Evolutionary conservation across 2,329 filamentous ascomycete genomes (phyloP).

Genomic region (Sarocladium brachiariae): DNA sequence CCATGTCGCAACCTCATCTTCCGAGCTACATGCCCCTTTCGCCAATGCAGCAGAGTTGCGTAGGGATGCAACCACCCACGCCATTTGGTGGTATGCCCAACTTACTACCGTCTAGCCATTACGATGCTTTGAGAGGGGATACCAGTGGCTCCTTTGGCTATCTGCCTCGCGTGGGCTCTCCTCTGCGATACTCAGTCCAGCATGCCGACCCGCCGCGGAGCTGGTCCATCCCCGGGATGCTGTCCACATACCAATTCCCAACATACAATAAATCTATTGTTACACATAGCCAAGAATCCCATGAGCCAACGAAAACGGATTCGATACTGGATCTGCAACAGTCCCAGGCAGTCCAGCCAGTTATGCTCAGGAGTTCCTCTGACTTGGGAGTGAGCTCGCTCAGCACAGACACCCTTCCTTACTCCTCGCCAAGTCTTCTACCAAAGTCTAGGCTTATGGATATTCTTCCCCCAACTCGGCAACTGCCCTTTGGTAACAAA

Average conservation of each 20-base stretch:
- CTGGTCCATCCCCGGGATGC: not conserved
- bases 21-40: not conserved
- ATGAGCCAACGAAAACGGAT: too few relatives aligned
- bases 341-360: not conserved
- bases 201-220: not conserved
- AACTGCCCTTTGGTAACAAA: conserved; percentile 3
- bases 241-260: not conserved
- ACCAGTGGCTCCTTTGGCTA: conserved; percentile 10
- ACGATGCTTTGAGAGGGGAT: not conserved
- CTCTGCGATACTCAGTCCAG: conserved; percentile 14
- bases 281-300: not conserved
- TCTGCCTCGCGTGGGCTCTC: conserved; percentile 22
- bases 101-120: not conserved
- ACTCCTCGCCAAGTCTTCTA: too few relatives aligned
- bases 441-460: not conserved
- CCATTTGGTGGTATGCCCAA: not conserved
- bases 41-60: not conserved
- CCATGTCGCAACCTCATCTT: not conserved
- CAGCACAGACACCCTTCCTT: too few relatives aligned
- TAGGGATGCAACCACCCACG: not conserved
- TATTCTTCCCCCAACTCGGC: not conserved
- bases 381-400: not conserved
- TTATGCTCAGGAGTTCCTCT: not conserved
- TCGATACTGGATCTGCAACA: not conserved
- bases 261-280: too few relatives aligned